Evolutionary conservation across 495 filamentous ascomycete genomes (phyloP), one percentile per base, ranked within the genome.

Genomic region (Cairneyella variabilis): DNA sequence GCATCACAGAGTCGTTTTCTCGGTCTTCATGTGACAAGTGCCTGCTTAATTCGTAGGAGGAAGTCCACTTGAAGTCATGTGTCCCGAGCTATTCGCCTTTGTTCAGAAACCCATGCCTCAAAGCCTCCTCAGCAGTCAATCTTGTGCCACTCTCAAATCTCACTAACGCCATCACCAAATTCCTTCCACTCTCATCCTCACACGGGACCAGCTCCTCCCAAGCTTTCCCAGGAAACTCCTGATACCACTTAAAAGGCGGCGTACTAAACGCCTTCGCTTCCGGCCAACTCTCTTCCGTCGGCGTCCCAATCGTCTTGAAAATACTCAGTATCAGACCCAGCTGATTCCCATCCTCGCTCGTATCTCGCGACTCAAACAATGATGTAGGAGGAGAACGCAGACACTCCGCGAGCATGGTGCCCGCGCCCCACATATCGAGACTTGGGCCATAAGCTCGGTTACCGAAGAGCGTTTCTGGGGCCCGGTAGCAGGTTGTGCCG

Each of bases 391-490:
- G 77, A 64, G 65, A 81, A 9, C 69, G 66, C 34, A 76, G 70
- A 57, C 77, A 81, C 63, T 84, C 90, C 2, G 90, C 90, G 3
- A 90, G 83, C 26, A 95, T 85, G 58, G 84, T 84, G 1, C 93
- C 93, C 2, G 89, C 84, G 3, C 86, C 88, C 93, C 93, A 99
- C 57, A 96, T 79, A 71, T 99, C 93, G 7, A 97, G 71, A 6
- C 76, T 66, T 2, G 72, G 59, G 20, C 76, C 79, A 62, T 99
- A 99, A 1, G 70, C 74, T 27, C 68, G 78, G 56, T 86, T 79
- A 9, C 93, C 95, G 66, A 99, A 99, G 10, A 99, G 72, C 2
- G 91, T 76, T 68, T 99, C 93, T 0, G 93, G 93, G 0, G 93
- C 76, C 11, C 95, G 83, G 65, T 99, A 99, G 46, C 83, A 83